Conservation (phyloP, 768 basidiomycete species). For the Tremella mesenterica region DNA sequence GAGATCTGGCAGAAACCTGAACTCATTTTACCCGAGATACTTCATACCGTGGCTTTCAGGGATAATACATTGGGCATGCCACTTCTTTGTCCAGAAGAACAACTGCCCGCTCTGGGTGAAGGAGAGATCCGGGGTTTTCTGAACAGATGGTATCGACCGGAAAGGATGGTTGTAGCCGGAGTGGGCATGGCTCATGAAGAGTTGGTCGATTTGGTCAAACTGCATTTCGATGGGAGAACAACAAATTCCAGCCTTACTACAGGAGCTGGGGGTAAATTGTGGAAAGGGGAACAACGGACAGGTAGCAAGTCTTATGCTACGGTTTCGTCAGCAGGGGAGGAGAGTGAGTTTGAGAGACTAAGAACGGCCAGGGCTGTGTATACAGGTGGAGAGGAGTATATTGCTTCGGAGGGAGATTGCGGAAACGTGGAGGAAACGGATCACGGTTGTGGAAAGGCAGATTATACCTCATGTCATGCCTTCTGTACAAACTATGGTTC, state of each 20-base stretch:
- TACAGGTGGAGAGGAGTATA: constrained; percentile 64
- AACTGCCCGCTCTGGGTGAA: constrained; percentile 60
- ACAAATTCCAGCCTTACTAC: constrained; percentile 2
- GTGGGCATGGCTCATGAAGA: constrained; percentile 85
- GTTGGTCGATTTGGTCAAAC: constrained; percentile 74
- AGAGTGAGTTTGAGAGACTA: constrained; percentile 30
- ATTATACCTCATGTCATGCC: too few relatives aligned
- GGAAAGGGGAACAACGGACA: constrained; percentile 17
- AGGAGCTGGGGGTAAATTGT: neutral
- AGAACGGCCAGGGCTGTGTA: constrained; percentile 50
- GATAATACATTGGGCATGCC: constrained; percentile 77
- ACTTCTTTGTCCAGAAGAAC: constrained; percentile 75
- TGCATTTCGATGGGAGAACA: constrained; percentile 58
- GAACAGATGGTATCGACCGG: constrained; percentile 79
- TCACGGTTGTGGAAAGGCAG: too few relatives aligned
- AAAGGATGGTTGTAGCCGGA: constrained; percentile 89
- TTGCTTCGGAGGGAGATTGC: constrained; percentile 7
- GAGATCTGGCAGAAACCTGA: constrained; percentile 85
- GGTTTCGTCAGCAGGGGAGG: constrained; percentile 18
- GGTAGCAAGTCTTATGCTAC: constrained; percentile 46
- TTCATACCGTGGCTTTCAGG: constrained; percentile 78
- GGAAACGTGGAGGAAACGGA: too few relatives aligned
- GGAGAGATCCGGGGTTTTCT: constrained; percentile 57
- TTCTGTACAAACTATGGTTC: neutral
- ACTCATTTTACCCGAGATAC: constrained; percentile 79